Percentiles rank a stretch among this genome's conserved stretches.
Evolutionary conservation across 495 filamentous ascomycete genomes (phyloP).

Genomic region (Penicillium lagena): DNA sequence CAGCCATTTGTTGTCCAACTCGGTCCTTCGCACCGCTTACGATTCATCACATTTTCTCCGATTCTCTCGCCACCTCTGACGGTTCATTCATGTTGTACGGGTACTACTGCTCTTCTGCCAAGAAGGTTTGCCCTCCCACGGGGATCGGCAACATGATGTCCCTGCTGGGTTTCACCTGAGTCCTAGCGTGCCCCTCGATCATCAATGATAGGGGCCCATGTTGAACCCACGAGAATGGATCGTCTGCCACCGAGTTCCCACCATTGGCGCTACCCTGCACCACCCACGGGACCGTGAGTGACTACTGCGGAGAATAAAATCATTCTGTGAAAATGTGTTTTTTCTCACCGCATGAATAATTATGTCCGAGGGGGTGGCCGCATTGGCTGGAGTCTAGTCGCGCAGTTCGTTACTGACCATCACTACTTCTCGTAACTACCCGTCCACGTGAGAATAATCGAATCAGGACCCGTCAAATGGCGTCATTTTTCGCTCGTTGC

Average conservation of each 20-base stretch:
- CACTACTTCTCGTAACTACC: too few species aligned
- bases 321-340: too few species aligned
- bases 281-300: neutral
- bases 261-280: slow-evolving; percentile 10
- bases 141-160: slow-evolving; percentile 26
- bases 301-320: too few species aligned
- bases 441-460: slow-evolving; percentile 3
- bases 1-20: too few species aligned
- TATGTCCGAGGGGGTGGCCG: too few species aligned
- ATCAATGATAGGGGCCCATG: slow-evolving; percentile 15
- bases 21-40: too few species aligned
- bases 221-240: slow-evolving; percentile 27
- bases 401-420: too few species aligned
- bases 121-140: neutral
- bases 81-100: too few species aligned
- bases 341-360: too few species aligned
- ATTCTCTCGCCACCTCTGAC: too few species aligned
- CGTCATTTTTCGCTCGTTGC: slow-evolving; percentile 18
- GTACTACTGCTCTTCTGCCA: too few species aligned
- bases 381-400: too few species aligned
- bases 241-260: slow-evolving; percentile 14
- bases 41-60: neutral
- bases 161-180: slow-evolving; percentile 23
- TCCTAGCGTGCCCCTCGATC: slow-evolving; percentile 1
- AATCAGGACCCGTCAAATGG: slow-evolving; percentile 11